A percentile compares a stretch with the other conserved stretches of the same genome.
These are phyloP conservation scores for Fusarium secorum DNA, from an alignment of 2,329 filamentous ascomycete genomes.

Conservation along the genomic window DNA sequence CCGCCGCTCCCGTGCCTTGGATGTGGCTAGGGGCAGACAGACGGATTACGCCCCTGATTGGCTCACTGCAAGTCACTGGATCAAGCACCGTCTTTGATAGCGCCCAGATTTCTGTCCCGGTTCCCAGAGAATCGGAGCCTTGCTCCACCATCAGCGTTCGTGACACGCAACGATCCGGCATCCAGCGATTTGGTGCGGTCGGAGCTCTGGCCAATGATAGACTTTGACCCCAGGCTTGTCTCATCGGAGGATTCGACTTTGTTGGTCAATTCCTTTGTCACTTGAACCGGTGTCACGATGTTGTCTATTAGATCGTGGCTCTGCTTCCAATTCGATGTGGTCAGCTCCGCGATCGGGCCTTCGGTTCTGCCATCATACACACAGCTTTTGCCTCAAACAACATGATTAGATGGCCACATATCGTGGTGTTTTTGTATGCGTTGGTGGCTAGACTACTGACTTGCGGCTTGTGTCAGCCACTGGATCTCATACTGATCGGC, in stretches of 20 bases:
- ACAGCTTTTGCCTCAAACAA: neutral
- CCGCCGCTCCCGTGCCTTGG: conserved; percentile 42
- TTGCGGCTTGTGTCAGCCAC: conserved; percentile 9
- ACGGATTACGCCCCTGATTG: conserved; percentile 35
- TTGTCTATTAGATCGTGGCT: neutral
- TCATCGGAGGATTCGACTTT: conserved; percentile 20
- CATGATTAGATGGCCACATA: neutral
- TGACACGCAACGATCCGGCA: conserved; percentile 40
- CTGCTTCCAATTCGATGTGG: neutral
- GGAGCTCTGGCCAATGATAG: conserved; percentile 21
- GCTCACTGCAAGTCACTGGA: conserved; percentile 28
- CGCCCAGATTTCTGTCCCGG: conserved; percentile 38
- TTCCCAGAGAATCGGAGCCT: conserved; percentile 48
- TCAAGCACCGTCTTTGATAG: conserved; percentile 36
- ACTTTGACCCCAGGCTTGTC: conserved; percentile 25
- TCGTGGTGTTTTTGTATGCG: neutral
- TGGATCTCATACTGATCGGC: conserved; percentile 5
- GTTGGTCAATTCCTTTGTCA: conserved; percentile 20
- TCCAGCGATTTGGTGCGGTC: conserved; percentile 34
- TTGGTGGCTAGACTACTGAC: neutral
- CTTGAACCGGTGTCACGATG: conserved; percentile 19
- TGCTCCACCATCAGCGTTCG: conserved; percentile 43
- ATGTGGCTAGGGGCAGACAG: conserved; percentile 33
- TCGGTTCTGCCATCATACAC: neutral
- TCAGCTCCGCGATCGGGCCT: conserved; percentile 29